These are phyloP conservation scores for Drechslerella coelobrocha DNA, from an alignment of 2,329 filamentous ascomycete species.

Conservation along the genomic window DNA sequence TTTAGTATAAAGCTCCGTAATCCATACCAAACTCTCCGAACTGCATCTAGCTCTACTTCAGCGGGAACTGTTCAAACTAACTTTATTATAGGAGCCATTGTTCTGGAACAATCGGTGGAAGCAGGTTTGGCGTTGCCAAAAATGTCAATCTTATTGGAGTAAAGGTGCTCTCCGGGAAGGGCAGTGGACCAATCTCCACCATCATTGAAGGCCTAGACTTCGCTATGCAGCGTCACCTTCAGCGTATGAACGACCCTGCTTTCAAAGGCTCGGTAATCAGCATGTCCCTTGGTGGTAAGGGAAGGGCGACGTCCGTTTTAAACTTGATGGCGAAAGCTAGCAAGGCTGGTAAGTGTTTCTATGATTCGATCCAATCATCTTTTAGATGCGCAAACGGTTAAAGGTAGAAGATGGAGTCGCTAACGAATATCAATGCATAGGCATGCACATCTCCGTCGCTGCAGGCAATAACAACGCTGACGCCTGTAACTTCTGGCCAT, in stretches of 20 bases:
- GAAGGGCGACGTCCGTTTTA: constrained; percentile 62
- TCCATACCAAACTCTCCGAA: too few species aligned
- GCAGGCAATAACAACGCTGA: constrained; percentile 58
- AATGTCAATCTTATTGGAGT: constrained; percentile 60
- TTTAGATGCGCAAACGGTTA: not conserved
- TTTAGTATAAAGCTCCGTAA: too few species aligned
- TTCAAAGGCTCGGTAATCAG: constrained; percentile 61
- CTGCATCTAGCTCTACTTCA: too few species aligned
- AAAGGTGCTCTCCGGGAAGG: constrained; percentile 60
- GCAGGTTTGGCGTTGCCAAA: constrained; percentile 61
- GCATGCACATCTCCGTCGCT: constrained; percentile 59
- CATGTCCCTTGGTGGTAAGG: constrained; percentile 66
- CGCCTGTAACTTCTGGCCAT: constrained; percentile 56
- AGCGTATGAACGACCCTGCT: constrained; percentile 58
- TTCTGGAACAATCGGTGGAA: constrained; percentile 53
- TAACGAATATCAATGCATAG: not conserved
- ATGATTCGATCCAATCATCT: not conserved
- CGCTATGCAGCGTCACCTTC: constrained; percentile 60
- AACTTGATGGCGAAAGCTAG: constrained; percentile 62
- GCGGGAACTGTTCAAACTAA: too few species aligned
- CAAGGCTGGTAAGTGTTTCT: constrained; percentile 53
- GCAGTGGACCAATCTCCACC: constrained; percentile 57
- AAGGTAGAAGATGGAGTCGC: not conserved
- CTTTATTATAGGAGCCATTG: constrained; percentile 50
- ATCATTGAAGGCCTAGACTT: constrained; percentile 60